Evolutionary conservation across 202 grass and related monocot species (phyloP).

Genomic region (Panicum virgatum): DNA sequence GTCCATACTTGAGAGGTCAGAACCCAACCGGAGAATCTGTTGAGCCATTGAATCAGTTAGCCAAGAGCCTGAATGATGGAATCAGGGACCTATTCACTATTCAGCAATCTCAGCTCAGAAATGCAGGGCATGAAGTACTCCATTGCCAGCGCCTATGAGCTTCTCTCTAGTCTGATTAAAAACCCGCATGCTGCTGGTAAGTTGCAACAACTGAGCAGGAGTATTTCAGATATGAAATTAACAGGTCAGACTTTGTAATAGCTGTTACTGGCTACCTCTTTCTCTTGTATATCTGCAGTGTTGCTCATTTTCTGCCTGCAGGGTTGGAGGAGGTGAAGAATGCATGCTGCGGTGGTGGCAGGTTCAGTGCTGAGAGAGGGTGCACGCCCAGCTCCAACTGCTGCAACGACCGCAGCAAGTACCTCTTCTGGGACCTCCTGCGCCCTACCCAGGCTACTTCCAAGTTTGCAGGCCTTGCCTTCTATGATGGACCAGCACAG

Average conservation of each 20-base stretch:
- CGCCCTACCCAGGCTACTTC: slow-evolving; percentile 62
- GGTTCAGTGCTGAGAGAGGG: slow-evolving; percentile 42
- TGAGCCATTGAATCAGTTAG: slow-evolving; percentile 53
- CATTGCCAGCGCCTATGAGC: slow-evolving; percentile 55
- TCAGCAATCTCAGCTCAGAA: slow-evolving; percentile 42
- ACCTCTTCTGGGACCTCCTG: slow-evolving; percentile 64
- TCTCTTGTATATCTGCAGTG: neutral
- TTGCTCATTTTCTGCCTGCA: slow-evolving; percentile 3
- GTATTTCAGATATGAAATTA: neutral
- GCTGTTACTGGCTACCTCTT: neutral
- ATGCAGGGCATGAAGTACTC: slow-evolving; percentile 69
- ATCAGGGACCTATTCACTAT: slow-evolving; percentile 42
- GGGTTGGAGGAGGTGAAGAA: slow-evolving; percentile 62
- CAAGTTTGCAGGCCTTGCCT: slow-evolving; percentile 32
- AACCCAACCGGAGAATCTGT: slow-evolving; percentile 46
- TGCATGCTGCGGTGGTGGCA: slow-evolving; percentile 70
- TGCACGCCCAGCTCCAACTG: slow-evolving; percentile 55
- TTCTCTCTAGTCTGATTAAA: slow-evolving; percentile 44
- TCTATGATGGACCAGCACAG: slow-evolving; percentile 42
- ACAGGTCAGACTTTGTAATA: neutral
- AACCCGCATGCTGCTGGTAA: slow-evolving; percentile 41
- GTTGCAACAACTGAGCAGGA: neutral
- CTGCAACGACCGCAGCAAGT: slow-evolving; percentile 51
- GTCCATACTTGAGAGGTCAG: slow-evolving; percentile 42
- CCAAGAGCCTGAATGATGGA: slow-evolving; percentile 59